Base-by-base conservation (phyloP, 306 rosid genomes). In the Hippophae gyantsensis region DNA sequence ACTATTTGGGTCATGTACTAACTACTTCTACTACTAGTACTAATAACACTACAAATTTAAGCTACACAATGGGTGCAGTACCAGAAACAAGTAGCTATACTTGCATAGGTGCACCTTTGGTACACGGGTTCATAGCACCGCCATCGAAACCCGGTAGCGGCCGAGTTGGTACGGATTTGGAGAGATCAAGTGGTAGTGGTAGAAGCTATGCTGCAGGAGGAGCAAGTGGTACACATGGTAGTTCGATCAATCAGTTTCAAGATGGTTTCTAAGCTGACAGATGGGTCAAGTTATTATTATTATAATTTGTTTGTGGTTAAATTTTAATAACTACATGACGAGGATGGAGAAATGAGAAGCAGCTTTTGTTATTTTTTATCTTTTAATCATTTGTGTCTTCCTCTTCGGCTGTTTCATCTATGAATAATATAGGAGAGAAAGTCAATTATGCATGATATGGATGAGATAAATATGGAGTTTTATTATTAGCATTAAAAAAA, bases 61-160 rank as follows among this genome's bases (percentile, higher is more conserved):
- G 61, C 80, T 79, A 74, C 32, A 57, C 67, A 7, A 56, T 66
- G 2, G 60, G 41, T 38, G 61, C 69, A 6, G 27, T 63, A 3
- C 9, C 70, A 6, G 79, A 72, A 42, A 26, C 66, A 8, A 46
- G 40, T 40, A 76, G 60, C 70, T 86, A 81, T 73, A 83, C 92
- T 3, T 86, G 92, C 74, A 82, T 89, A n/a, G 95, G 95, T 9
- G 97, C 97, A 57, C 97, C 97, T 6, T 87, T 92, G 11, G 89
- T 90, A 12, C 89, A 79, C 44, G 81, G 77, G 7, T 74, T 70
- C 6, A 44, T 43, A 7, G 61, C 65, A 1, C 52, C 38, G 12
- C 54, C 23, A 18, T 18, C 23, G 23, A 18, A 18, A 5, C 6
- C 25, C 54, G 44, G 58, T 8, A 43, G 76, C 12, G 38, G 68